These are phyloP conservation scores for Zymoseptoria passerinii DNA, from an alignment of 2,329 filamentous ascomycete genomes.

Conservation along the genomic window DNA sequence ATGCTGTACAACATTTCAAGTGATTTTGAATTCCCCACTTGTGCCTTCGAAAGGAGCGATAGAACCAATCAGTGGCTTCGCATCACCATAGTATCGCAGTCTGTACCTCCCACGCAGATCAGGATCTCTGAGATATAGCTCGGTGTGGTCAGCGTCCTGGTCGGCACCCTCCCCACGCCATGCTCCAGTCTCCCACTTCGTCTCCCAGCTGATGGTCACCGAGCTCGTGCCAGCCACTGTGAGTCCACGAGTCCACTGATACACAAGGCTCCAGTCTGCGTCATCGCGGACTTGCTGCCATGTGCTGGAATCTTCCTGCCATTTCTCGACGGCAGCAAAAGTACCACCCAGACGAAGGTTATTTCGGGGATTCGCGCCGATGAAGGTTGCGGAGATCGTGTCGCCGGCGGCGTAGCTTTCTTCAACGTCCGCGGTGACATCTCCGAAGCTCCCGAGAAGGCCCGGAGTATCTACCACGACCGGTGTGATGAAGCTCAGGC, in stretches of 20 bases:
- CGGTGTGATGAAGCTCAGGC: slow-evolving; percentile 68
- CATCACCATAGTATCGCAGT: slow-evolving; percentile 75
- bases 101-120: slow-evolving; percentile 58
- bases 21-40: slow-evolving; percentile 47
- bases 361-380: slow-evolving; percentile 84
- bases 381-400: slow-evolving; percentile 59
- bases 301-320: slow-evolving; percentile 33
- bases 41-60: slow-evolving; percentile 63
- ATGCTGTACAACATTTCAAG: slow-evolving; percentile 8
- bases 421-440: slow-evolving; percentile 49
- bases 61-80: slow-evolving; percentile 55
- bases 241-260: slow-evolving; percentile 67
- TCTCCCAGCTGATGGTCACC: slow-evolving; percentile 74
- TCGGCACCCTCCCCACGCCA: slow-evolving; percentile 31
- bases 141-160: slow-evolving; percentile 18
- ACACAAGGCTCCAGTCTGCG: slow-evolving; percentile 75
- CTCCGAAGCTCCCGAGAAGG: slow-evolving; percentile 61
- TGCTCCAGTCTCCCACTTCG: slow-evolving; percentile 42
- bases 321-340: slow-evolving; percentile 66
- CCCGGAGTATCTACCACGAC: slow-evolving; percentile 67
- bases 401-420: slow-evolving; percentile 49
- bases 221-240: slow-evolving; percentile 65
- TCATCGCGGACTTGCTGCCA: slow-evolving; percentile 68
- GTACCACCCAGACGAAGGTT: slow-evolving; percentile 72
- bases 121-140: slow-evolving; percentile 26